Evolutionary conservation across 2,329 filamentous ascomycete genomes (phyloP), one percentile per base, ranked within the genome.

Genomic region (Pseudocercospora crystallina): DNA sequence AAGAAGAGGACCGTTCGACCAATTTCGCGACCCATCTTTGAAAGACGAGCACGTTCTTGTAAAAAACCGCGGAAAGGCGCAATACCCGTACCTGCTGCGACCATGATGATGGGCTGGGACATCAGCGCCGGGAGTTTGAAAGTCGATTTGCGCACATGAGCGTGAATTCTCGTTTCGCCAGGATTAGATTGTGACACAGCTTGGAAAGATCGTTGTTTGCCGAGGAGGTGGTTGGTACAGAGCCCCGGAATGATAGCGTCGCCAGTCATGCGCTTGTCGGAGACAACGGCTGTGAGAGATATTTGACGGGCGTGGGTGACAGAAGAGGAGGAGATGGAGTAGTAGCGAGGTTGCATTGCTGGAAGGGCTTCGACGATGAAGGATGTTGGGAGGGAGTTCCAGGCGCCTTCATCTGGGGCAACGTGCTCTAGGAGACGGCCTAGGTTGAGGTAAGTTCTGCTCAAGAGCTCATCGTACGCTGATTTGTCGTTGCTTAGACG

Each of bases 261-360:
- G 36, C 53, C 53, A 8, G 60, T 42, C 39, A 69, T 44, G 10
- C 60, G 46, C 42, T 69, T 68, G 53, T 66, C 68, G 37, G 69
- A 65, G 5, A 90, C 77, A 2, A 79, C 77, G 69, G 85, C 89
- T 3, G 85, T 89, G 35, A 90, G 57, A 20, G 70, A 59, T 7
- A 54, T 57, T 12, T 56, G 58, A 30, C 47, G 48, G 34, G 47
- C 53, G 29, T 61, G 53, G 9, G 55, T 53, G 9, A 73, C 68
- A 11, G 61, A 61, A 2, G 61, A 64, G 12, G 61, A 64, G 2
- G 61, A 61, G 41, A 64, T 62, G 8, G 60, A 62, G 47, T 62
- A 64, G 49, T 61, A 60, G 11, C 61, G 59, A 11, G 58, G 58
- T 13, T 57, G 58, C 54, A 64, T 55, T 3, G 62, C 51, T 11